These are phyloP conservation scores for Umbelopsis vinacea DNA, from an alignment of 192 early-diverging fungal genomes.

Conservation along the genomic window DNA sequence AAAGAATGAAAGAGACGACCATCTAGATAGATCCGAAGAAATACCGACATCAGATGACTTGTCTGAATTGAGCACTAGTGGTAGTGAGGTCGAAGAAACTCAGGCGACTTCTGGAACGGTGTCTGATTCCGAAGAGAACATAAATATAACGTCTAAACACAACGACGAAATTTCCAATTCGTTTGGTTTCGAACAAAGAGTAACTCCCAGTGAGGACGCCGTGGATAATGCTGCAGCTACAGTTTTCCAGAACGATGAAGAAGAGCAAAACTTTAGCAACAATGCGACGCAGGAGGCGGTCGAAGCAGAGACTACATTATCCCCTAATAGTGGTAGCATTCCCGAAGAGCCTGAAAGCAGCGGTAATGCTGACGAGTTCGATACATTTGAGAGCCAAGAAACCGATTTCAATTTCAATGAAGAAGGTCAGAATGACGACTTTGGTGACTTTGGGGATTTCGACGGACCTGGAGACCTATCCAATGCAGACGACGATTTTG, in stretches of 20 bases:
- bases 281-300: not conserved
- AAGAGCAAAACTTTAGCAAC: not conserved
- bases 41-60: not conserved
- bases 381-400: not conserved
- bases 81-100: not conserved
- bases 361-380: not conserved
- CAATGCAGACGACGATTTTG: conserved; percentile 40
- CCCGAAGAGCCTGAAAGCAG: not conserved
- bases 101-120: not conserved
- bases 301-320: not conserved
- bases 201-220: not conserved
- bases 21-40: not conserved
- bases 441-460: conserved; percentile 33
- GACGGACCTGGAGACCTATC: not conserved
- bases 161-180: no score
- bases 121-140: not conserved
- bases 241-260: no score
- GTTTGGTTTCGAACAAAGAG: not conserved
- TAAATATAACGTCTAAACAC: not conserved
- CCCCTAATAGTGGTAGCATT: not conserved
- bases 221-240: not conserved
- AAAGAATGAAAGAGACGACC: not conserved
- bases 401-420: not conserved
- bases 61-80: not conserved
- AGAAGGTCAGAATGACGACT: conserved; percentile 8